These are phyloP conservation scores for Pseudomonodictys pantanalensis DNA, from an alignment of 495 filamentous ascomycete genomes.

Conservation along the genomic window DNA sequence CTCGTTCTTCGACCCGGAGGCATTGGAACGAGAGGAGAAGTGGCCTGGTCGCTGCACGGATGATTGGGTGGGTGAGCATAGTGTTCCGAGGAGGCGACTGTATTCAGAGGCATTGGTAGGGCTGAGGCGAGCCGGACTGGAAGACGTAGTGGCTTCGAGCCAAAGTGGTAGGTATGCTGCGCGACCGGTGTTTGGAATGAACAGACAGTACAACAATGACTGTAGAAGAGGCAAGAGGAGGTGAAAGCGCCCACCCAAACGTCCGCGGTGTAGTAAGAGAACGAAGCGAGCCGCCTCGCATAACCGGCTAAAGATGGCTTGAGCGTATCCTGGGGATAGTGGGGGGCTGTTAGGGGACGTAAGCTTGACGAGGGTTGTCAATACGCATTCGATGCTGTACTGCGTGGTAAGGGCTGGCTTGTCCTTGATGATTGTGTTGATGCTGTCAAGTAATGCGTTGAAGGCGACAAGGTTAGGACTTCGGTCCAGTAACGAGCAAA, in stretches of 20 bases:
- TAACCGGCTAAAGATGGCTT: conserved; percentile 59
- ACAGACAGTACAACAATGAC: conserved; percentile 61
- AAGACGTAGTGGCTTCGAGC: conserved; percentile 38
- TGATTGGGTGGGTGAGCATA: conserved; percentile 76
- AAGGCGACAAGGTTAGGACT: conserved; percentile 1
- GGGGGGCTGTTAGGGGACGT: conserved; percentile 6
- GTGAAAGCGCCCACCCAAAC: conserved; percentile 68
- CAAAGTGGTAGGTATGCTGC: conserved; percentile 51
- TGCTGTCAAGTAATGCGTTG: conserved; percentile 19
- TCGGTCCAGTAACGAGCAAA: conserved; percentile 5
- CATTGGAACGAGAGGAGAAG: conserved; percentile 36
- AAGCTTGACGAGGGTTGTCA: conserved; percentile 14
- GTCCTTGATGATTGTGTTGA: conserved; percentile 23
- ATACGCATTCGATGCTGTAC: conserved; percentile 22
- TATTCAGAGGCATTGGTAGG: conserved; percentile 60
- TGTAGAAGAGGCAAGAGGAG: conserved; percentile 63
- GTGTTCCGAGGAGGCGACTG: conserved; percentile 67
- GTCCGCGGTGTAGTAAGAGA: conserved; percentile 60
- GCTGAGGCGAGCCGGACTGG: conserved; percentile 38
- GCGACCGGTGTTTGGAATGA: conserved; percentile 53
- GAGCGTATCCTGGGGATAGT: conserved; percentile 45
- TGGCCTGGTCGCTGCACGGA: conserved; percentile 57
- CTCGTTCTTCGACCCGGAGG: conserved; percentile 13
- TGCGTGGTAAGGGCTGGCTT: conserved; percentile 21
- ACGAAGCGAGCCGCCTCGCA: conserved; percentile 58